Base-by-base conservation (phyloP, 371 early-diverging fungal species). In the Mucor circinelloides region DNA sequence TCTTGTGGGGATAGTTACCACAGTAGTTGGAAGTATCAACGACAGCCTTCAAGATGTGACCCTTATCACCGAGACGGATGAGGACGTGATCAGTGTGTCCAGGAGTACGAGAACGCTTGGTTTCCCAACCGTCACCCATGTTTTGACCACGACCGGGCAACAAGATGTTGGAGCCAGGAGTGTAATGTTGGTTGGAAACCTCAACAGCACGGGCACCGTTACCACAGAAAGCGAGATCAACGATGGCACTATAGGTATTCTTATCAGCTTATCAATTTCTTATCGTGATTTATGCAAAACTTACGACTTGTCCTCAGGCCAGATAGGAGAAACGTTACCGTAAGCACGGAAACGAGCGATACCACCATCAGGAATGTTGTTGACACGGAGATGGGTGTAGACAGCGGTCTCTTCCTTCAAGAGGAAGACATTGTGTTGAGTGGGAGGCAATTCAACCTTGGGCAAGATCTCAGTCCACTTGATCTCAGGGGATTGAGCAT, bases 311-410 rank as follows among this genome's bases (percentile, higher is more conserved):
- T 85, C 71, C 65, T 79, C 72, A 71, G 89, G 85, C 87, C 87
- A 87, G 67, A 87, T 77, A 64, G 91, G 90, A 32, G 78, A 74
- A 31, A 96, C 93, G 27, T 83, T 81, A n/a, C 97, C 97, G 70
- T 90, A 94, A 55, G 90, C 93, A 46, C 97, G 87, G 76, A 95
- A 89, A 38, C 97, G 91, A 55, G 88, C 88, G 71, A 96, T 90
- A 59, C 96, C 97, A 44, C 97, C 97, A 75, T 97, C 97, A 6
- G 97, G 97, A 73, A 89, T 92, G 76, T 94, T 93, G 61, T 89
- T 90, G 42, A 96, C 75, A 52, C 94, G 86, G 31, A 97, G 79
- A 70, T 91, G 91, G 54, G 89, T 94, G 68, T 78, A 94, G 28
- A 84, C 73, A 0, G 64, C 69, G 6, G 83, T 78, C 6, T 83